Evolutionary conservation across 1,139 yeast genomes (phyloP).

Genomic region (Kodamaea anthophila): DNA sequence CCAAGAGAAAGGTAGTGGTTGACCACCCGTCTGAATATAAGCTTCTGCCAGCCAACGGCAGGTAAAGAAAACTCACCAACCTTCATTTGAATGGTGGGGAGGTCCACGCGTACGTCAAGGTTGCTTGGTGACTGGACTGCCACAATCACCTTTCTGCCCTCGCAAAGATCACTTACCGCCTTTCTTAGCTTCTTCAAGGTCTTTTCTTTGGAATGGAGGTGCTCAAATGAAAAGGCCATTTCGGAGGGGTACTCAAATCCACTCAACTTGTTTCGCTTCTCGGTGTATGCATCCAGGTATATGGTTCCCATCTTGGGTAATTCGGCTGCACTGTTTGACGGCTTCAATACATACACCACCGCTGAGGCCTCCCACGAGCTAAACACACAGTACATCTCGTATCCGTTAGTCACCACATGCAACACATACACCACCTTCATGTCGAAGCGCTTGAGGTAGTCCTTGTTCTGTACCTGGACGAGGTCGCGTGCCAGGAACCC

Average conservation of each 20-base stretch:
- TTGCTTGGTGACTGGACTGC: slow-evolving; percentile 69
- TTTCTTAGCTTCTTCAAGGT: slow-evolving; percentile 53
- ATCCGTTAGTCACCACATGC: slow-evolving; percentile 70
- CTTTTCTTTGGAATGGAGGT: slow-evolving; percentile 46
- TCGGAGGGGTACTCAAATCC: slow-evolving; percentile 47
- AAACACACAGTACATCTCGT: slow-evolving; percentile 67
- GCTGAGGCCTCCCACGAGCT: slow-evolving; percentile 58
- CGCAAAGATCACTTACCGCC: no score
- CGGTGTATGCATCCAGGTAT: slow-evolving; percentile 47
- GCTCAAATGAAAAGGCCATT: slow-evolving; percentile 45
- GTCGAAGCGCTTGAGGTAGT: slow-evolving; percentile 48
- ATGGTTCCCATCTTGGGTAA: slow-evolving; percentile 46
- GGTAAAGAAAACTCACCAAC: slow-evolving; percentile 57
- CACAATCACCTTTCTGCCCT: slow-evolving; percentile 58
- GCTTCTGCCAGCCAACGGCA: slow-evolving; percentile 81
- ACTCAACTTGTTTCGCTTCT: slow-evolving; percentile 42
- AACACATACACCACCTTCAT: slow-evolving; percentile 64
- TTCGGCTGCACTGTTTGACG: slow-evolving; percentile 63
- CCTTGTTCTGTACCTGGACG: slow-evolving; percentile 35
- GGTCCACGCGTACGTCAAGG: slow-evolving; percentile 43
- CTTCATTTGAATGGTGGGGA: slow-evolving; percentile 62
- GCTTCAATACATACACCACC: slow-evolving; percentile 57
- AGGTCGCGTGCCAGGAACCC: slow-evolving; percentile 73
- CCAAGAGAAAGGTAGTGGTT: slow-evolving; percentile 72
- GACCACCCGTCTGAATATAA: slow-evolving; percentile 60